Evolutionary conservation across 306 rosid species (phyloP), one percentile per base, ranked within the genome.

Genomic region (Dalbergia cochinchinensis): DNA sequence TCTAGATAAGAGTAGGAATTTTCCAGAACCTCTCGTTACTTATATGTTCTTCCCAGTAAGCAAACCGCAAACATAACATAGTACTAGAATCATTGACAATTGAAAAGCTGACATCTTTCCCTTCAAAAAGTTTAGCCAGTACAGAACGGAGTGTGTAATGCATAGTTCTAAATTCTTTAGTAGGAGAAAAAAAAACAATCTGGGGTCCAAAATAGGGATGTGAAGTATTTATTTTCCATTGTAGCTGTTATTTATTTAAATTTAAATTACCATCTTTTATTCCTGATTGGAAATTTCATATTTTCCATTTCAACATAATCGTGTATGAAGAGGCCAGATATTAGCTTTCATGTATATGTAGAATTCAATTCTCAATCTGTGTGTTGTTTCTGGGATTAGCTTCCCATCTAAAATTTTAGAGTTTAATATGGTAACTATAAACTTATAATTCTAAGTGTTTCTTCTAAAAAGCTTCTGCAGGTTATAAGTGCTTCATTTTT

Each of bases 41-140:
- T 4, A 16, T 75, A 69, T 42, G 0, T 69, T 84, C 69, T 66
- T 26, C 67, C 33, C 34, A 11, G 71, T 54, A 22, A 14, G 50
- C 42, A 39, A 74, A 26, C 41, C 18, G 60, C 64, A 37, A 37
- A 37, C 41, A 2, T 73, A 41, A 26, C 2, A 26, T 37, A 37
- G 53, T 47, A 47, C 10, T 47, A 47, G 34, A 18, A 11, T 65
- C 48, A 26, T 69, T 59, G 34, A 65, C 65, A 60, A 51, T 51
- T 78, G 42, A 73, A 73, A 64, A 7, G 3, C 47, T 42, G 47
- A 7, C 47, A 44, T 65, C 18, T 57, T 71, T 71, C 7, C 19
- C 4, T 57, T 71, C 48, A 42, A 42, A 85, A 67, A 86, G 78
- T 73, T 81, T 26, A 61, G 81, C 58, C n/a, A 66, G 34, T 26